phyloP scores from a whole-genome alignment of 1,139 yeast genomes.

The Candida sanyaensis region DNA sequence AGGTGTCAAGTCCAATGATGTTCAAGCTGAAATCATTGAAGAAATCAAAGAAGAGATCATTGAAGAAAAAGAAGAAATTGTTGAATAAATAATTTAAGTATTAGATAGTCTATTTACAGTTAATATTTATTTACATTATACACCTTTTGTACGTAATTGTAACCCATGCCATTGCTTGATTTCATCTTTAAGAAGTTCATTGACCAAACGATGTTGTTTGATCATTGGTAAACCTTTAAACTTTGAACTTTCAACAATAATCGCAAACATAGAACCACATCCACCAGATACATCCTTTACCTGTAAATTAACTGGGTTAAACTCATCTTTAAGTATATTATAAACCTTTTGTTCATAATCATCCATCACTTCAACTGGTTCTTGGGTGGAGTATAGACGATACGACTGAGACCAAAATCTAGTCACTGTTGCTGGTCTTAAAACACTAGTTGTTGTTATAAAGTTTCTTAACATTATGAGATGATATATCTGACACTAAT shows the following conservation, averaged over 20 bases:
- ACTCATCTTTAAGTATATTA: slow-evolving; percentile 51
- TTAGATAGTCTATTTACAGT: not conserved
- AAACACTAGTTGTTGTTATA: not conserved
- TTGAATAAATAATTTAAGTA: slow-evolving; percentile 41
- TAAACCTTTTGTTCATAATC: slow-evolving; percentile 70
- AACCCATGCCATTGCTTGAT: slow-evolving; percentile 94
- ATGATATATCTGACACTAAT: too few relatives aligned
- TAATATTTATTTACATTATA: slow-evolving; percentile 4
- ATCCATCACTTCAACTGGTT: slow-evolving; percentile 37
- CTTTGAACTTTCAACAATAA: slow-evolving; percentile 67
- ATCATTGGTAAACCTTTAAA: slow-evolving; percentile 83
- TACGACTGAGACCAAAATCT: not conserved
- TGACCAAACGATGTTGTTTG: slow-evolving; percentile 90
- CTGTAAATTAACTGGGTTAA: slow-evolving; percentile 59
- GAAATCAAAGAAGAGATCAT: slow-evolving; percentile 66
- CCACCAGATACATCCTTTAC: slow-evolving; percentile 90
- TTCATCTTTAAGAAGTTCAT: slow-evolving; percentile 79
- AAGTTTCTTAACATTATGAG: not conserved
- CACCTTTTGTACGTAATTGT: slow-evolving; percentile 68
- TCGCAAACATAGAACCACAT: slow-evolving; percentile 98
- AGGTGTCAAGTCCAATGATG: slow-evolving; percentile 49
- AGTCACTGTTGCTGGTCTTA: not conserved
- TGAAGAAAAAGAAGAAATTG: slow-evolving; percentile 81
- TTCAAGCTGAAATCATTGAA: slow-evolving; percentile 67
- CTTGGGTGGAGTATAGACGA: slow-evolving; percentile 1